A percentile compares a stretch with the other conserved stretches of the same genome.
Conservation (phyloP, 2,329 filamentous ascomycete species). For the Fusarium siculi region DNA sequence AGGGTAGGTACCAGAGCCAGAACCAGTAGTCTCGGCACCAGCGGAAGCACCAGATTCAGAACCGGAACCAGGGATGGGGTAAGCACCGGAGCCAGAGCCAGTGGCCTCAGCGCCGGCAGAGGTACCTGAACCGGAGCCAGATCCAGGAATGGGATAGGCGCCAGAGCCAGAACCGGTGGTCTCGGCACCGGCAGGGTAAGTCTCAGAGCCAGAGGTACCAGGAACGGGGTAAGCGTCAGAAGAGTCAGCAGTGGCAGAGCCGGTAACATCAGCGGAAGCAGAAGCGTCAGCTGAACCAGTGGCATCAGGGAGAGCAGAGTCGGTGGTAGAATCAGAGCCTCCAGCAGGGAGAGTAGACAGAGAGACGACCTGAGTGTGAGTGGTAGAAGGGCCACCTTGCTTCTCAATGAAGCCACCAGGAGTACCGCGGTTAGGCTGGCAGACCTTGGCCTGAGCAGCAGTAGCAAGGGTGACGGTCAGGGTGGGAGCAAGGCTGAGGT, state of each 20-base stretch:
- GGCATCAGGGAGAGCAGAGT: neutral
- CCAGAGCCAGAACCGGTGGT: neutral
- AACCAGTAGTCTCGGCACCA: neutral
- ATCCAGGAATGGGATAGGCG: neutral
- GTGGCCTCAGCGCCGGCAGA: neutral
- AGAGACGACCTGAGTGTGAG: neutral
- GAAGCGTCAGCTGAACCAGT: neutral
- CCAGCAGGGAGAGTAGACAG: conserved; percentile 11
- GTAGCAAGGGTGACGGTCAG: conserved; percentile 52
- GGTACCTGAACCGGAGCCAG: neutral
- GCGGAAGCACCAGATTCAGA: neutral
- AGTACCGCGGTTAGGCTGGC: conserved; percentile 31
- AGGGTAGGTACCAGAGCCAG: neutral
- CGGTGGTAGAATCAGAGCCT: neutral
- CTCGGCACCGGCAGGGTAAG: neutral
- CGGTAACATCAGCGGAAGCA: neutral
- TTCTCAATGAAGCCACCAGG: conserved; percentile 23
- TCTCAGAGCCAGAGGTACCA: neutral
- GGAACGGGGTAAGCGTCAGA: neutral
- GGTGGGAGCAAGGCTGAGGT: conserved; percentile 53
- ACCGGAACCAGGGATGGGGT: neutral
- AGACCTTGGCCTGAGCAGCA: conserved; percentile 28
- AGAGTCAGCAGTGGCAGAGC: neutral
- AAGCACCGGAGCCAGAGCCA: neutral
- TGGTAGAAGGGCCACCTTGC: neutral